phyloP scores from a whole-genome alignment of 1,139 yeast genomes.

The Yamadazyma pseudoaaseri region DNA sequence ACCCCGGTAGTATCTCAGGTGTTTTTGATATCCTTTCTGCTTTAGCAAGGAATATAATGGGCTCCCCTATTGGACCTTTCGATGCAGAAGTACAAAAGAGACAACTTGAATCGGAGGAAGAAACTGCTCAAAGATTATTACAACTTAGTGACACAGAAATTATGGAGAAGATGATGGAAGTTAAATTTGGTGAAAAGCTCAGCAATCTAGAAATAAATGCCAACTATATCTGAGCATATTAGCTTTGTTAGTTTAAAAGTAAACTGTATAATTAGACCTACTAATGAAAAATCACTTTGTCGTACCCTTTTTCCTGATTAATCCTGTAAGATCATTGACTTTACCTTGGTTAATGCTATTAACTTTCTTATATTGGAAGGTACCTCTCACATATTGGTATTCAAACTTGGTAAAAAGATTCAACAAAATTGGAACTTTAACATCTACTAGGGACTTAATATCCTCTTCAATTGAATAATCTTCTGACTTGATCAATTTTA shows the following conservation, averaged over 20 bases:
- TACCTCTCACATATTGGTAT: slow-evolving; percentile 8
- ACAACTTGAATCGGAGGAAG: background rate
- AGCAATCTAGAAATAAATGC: no score
- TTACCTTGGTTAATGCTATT: slow-evolving; percentile 5
- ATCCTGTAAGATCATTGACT: slow-evolving; percentile 26
- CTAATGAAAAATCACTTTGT: no score
- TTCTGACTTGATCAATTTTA: slow-evolving; percentile 28
- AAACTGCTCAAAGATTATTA: background rate
- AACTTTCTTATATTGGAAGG: slow-evolving; percentile 12
- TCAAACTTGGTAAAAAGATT: slow-evolving; percentile 8
- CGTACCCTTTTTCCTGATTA: slow-evolving; percentile 20
- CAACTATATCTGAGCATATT: no score
- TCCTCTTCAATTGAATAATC: slow-evolving; percentile 26
- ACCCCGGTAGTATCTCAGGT: slow-evolving; percentile 19
- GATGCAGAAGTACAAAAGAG: background rate
- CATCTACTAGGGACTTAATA: slow-evolving; percentile 20
- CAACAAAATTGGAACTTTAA: slow-evolving; percentile 25
- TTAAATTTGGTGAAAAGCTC: background rate
- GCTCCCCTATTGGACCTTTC: slow-evolving; percentile 12
- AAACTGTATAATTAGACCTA: no score
- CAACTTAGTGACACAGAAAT: background rate
- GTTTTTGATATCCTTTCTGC: slow-evolving; percentile 7
- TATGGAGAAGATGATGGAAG: background rate
- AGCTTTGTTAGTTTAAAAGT: no score
- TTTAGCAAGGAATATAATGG: slow-evolving; percentile 9